These are phyloP conservation scores for Suhomyces vadensis DNA, from an alignment of 805 yeast species.

Conservation along the genomic window DNA sequence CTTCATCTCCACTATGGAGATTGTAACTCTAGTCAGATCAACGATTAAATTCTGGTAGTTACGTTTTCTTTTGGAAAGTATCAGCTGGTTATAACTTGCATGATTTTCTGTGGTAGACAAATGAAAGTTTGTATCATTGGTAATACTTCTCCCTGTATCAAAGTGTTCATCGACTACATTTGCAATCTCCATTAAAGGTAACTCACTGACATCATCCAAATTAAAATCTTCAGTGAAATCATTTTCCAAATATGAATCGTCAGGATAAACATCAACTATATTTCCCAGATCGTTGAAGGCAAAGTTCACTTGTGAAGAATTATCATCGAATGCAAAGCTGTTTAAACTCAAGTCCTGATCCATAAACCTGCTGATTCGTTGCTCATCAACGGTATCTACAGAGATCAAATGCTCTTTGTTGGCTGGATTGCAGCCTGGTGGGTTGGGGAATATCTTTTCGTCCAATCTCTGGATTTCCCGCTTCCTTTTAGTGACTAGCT, in stretches of 20 bases:
- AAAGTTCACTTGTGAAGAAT: conserved; percentile 18
- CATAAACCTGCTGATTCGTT: conserved; percentile 16
- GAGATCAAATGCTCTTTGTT: background rate
- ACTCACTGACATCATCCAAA: conserved; percentile 11
- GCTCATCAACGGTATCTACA: conserved; percentile 2
- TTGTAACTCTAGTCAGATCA: background rate
- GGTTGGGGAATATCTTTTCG: conserved; percentile 12
- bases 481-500: conserved; percentile 16
- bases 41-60: background rate
- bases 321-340: conserved; percentile 1
- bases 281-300: conserved; percentile 24
- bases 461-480: conserved; percentile 18
- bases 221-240: conserved; percentile 4
- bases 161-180: conserved; percentile 5
- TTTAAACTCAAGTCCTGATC: conserved; percentile 12
- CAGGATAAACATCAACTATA: background rate
- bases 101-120: conserved; percentile 10
- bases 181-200: conserved; percentile 28
- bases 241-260: background rate
- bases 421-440: background rate
- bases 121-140: conserved; percentile 14
- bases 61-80: background rate
- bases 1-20: background rate
- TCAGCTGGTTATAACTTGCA: background rate
- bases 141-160: conserved; percentile 7